Evolutionary conservation across 352 stramenopile species (phyloP).

Genomic region (Thalassiosira livingstoniorum): DNA sequence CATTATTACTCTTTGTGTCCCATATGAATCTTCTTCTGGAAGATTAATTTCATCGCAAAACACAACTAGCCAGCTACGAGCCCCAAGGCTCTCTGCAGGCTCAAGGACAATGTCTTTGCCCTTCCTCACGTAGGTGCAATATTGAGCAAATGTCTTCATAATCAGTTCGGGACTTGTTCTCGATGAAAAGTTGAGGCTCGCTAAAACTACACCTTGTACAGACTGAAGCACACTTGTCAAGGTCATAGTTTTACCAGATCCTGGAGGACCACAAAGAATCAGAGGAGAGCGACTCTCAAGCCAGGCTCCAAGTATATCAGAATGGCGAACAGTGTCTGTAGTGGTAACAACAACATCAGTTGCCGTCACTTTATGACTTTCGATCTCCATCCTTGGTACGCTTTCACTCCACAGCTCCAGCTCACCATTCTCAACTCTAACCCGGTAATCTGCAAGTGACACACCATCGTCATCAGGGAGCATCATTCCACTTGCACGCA

Average conservation of each 20-base stretch:
- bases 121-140: slow-evolving; percentile 98
- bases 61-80: slow-evolving; percentile 97
- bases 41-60: slow-evolving; percentile 99
- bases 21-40: slow-evolving; percentile 97
- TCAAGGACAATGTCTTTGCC: slow-evolving; percentile 96
- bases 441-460: slow-evolving; percentile 95
- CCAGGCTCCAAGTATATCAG: slow-evolving; percentile 97
- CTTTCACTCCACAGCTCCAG: slow-evolving; percentile 95
- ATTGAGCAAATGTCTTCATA: slow-evolving; percentile 96
- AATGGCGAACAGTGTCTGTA: slow-evolving; percentile 98
- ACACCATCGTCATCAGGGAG: slow-evolving; percentile 85
- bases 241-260: slow-evolving; percentile 99
- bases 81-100: slow-evolving; percentile 89
- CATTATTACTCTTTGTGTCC: slow-evolving; percentile 98
- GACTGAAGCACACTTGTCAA: slow-evolving; percentile 96
- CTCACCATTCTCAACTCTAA: slow-evolving; percentile 96
- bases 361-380: slow-evolving; percentile 95
- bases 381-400: slow-evolving; percentile 97
- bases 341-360: slow-evolving; percentile 99
- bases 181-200: slow-evolving; percentile 99
- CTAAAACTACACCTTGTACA: slow-evolving; percentile 98
- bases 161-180: slow-evolving; percentile 98
- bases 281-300: slow-evolving; percentile 95
- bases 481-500: slow-evolving; percentile 88
- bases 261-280: slow-evolving; percentile 95